phyloP scores from a whole-genome alignment of 805 yeast species.

The Torulaspora gathmanii region DNA sequence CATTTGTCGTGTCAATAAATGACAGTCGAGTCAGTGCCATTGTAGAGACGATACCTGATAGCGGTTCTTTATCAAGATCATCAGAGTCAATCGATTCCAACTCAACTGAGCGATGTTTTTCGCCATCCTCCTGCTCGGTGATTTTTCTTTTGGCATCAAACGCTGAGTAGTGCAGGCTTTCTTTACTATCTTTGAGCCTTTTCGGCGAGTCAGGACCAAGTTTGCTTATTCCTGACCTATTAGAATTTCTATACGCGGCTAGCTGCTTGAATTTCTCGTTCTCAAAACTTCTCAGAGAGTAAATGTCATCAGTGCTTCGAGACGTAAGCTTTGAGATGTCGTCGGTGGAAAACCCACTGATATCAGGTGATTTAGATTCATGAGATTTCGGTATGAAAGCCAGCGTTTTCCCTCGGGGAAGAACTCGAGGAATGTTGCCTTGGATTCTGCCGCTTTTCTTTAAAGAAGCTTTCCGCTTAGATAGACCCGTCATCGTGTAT shows the following conservation, averaged over 20 bases:
- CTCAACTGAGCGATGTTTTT: not conserved
- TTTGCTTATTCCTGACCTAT: too few relatives aligned
- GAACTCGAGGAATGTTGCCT: not conserved
- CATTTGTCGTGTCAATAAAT: not conserved
- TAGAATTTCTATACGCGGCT: too few relatives aligned
- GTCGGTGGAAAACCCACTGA: not conserved
- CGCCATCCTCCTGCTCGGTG: not conserved
- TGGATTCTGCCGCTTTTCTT: not conserved
- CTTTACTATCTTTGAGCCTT: too few relatives aligned
- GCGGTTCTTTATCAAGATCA: not conserved
- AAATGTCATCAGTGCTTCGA: not conserved
- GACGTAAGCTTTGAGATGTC: not conserved
- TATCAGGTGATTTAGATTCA: not conserved
- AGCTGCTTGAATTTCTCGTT: not conserved
- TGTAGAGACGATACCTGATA: not conserved
- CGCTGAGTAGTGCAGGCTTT: too few relatives aligned
- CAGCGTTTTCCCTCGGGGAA: not conserved
- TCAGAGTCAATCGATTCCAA: slow-evolving; percentile 2
- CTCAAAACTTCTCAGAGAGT: not conserved
- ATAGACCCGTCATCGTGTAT: not conserved
- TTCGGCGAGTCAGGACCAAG: too few relatives aligned
- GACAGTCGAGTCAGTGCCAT: slow-evolving; percentile 1
- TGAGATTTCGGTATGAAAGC: not conserved
- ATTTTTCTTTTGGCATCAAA: too few relatives aligned
- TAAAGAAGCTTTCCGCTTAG: not conserved